phyloP scores from a whole-genome alignment of 495 filamentous ascomycete species.

The Xanthoparmelia taractica region DNA sequence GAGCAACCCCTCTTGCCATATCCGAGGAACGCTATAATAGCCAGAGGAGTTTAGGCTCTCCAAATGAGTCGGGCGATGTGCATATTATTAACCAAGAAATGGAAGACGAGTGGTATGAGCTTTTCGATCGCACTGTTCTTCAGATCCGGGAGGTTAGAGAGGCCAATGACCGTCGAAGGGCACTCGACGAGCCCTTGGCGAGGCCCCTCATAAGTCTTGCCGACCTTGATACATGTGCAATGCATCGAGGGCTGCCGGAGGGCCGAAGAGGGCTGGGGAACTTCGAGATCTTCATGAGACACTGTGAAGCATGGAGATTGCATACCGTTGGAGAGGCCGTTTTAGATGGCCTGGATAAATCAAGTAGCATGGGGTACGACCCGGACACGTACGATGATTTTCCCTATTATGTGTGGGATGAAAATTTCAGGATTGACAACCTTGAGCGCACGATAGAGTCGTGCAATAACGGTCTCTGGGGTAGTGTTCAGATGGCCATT shows the following conservation, averaged over 20 bases:
- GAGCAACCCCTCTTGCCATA: slow-evolving; percentile 10
- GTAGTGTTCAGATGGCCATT: slow-evolving; percentile 16
- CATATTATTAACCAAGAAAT: background rate
- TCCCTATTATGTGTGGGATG: slow-evolving; percentile 29
- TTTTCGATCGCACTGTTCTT: background rate
- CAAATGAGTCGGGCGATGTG: background rate
- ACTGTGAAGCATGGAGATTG: slow-evolving; percentile 31
- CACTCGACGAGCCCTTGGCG: background rate
- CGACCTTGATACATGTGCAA: slow-evolving; percentile 18
- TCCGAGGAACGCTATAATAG: slow-evolving; percentile 10
- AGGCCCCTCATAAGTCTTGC: slow-evolving; percentile 16
- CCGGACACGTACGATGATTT: slow-evolving; percentile 27
- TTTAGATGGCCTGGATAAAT: background rate
- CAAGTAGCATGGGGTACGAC: slow-evolving; percentile 16
- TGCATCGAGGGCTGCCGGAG: slow-evolving; percentile 20
- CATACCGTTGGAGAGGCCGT: slow-evolving; percentile 21
- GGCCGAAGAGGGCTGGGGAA: slow-evolving; percentile 25
- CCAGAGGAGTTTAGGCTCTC: background rate
- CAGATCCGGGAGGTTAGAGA: background rate
- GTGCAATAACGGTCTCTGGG: slow-evolving; percentile 24
- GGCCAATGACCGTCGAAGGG: slow-evolving; percentile 4
- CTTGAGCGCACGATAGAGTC: slow-evolving; percentile 12
- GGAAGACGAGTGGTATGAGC: slow-evolving; percentile 2
- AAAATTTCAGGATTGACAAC: slow-evolving; percentile 4
- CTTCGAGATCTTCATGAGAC: slow-evolving; percentile 32